Evolutionary conservation across 73 alveolate genomes (phyloP), one percentile per base, ranked within the genome.

Genomic region (Loxodes magnus): DNA sequence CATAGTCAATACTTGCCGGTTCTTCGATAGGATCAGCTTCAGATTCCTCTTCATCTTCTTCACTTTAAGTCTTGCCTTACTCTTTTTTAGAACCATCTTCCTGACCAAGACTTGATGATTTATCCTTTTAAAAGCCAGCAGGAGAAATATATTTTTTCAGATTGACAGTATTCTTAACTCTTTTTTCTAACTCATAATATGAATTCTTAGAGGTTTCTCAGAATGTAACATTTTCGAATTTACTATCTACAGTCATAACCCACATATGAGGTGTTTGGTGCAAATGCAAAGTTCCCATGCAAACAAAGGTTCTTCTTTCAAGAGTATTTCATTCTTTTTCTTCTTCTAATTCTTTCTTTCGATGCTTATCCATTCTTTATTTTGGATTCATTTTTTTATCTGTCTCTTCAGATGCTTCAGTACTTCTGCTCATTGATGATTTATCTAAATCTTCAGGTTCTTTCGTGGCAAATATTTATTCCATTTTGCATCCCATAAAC

Each of bases 211-310:
- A 67, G 15, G 62, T 56, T 25, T 71, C 86, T 70, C 77, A 79
- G 49, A 73, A 79, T 1, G 81, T 75, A 20, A 79, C 59, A 7
- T 51, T 56, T 16, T 64, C 64, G 44, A 56, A 75, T 35, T 82
- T 56, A 22, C 42, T 50, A 34, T 56, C 49, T 3, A 79, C 21
- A 0, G 84, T 73, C 88, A 79, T 74, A 0, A 79, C 93, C 88
- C 93, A 79, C 15, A 72, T 66, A 51, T 79, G 80, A 4, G 55
- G 62, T 26, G 43, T 41, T 36, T 48, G 26, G 23, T 56, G 52
- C 27, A 35, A 65, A 22, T 69, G 38, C 14, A 73, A 64, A 23
- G 59, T 48, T 22, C 90, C 90, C 15, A 71, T 60, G 37, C 90
- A 77, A 23, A 77, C 86, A 44, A 77, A 77, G 17, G 54, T 71